phyloP scores from a whole-genome alignment of 495 filamentous ascomycete species.

The Talaromyces stipitatus region DNA sequence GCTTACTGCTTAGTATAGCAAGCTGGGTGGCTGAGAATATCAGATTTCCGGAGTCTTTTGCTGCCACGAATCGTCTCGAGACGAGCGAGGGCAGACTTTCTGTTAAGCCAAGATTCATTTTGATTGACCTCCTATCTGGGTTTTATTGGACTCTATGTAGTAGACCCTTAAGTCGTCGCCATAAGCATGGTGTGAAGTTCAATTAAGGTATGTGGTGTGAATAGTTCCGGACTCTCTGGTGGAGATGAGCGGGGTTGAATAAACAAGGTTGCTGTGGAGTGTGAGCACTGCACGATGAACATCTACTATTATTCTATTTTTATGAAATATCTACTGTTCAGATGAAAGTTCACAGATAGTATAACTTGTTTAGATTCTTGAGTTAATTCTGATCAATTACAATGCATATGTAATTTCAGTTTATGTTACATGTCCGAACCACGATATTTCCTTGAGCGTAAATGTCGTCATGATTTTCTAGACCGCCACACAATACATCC shows the following conservation, averaged over 20 bases:
- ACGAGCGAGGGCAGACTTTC: conserved; percentile 48
- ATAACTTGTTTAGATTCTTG: background rate
- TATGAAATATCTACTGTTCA: background rate
- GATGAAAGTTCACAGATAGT: background rate
- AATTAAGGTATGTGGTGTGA: background rate
- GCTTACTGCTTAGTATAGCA: conserved; percentile 42
- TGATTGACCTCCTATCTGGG: background rate
- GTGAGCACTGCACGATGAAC: background rate
- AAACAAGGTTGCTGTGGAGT: background rate
- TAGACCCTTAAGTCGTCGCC: too few species aligned
- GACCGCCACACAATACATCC: conserved; percentile 7
- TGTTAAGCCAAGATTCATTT: conserved; percentile 33
- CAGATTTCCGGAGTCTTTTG: conserved; percentile 45
- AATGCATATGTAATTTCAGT: background rate
- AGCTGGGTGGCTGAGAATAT: conserved; percentile 54
- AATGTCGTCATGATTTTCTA: background rate
- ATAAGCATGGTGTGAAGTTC: background rate
- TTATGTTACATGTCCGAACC: background rate
- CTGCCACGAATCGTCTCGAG: conserved; percentile 42
- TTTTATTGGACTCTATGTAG: background rate
- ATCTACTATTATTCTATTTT: background rate
- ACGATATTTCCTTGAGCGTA: background rate
- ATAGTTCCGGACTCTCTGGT: background rate
- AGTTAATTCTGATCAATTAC: background rate
- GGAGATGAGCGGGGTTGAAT: background rate